These are phyloP conservation scores for Lathyrus aphaca DNA, from an alignment of 306 rosid genomes.

Conservation along the genomic window DNA sequence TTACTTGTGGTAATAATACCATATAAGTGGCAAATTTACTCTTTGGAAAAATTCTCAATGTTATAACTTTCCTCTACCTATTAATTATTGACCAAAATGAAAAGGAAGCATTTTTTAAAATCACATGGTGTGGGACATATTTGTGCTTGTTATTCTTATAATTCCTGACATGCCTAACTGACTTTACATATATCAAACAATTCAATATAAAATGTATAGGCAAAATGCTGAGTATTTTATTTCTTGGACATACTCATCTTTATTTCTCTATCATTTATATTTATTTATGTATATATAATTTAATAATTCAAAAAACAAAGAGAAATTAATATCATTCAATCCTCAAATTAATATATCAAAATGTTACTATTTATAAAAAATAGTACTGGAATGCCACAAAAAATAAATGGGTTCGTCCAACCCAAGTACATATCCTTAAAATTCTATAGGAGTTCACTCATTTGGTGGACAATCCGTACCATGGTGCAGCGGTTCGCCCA, in stretches of 20 bases:
- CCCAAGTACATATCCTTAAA: too few species aligned
- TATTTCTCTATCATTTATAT: background rate
- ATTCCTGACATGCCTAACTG: slow-evolving; percentile 53
- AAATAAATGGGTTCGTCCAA: too few species aligned
- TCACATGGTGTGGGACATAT: slow-evolving; percentile 50
- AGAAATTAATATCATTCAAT: slow-evolving; percentile 40
- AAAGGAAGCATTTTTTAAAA: slow-evolving; percentile 9
- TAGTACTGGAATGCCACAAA: too few species aligned
- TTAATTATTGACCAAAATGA: slow-evolving; percentile 12
- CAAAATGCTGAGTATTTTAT: slow-evolving; percentile 33
- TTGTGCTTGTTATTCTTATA: slow-evolving; percentile 46
- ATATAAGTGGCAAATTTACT: too few species aligned
- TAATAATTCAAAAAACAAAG: slow-evolving; percentile 35
- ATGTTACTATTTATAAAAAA: too few species aligned
- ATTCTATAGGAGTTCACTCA: too few species aligned
- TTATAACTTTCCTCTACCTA: too few species aligned
- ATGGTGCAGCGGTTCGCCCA: too few species aligned
- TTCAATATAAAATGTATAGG: slow-evolving; percentile 24
- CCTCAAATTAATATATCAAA: too few species aligned
- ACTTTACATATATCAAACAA: slow-evolving; percentile 44
- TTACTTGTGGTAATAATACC: too few species aligned
- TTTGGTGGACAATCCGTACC: too few species aligned
- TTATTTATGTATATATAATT: background rate
- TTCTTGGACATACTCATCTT: slow-evolving; percentile 21
- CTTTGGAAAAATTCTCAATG: too few species aligned